Evolutionary conservation across 1,139 yeast species (phyloP).

Genomic region (Scheffersomyces quercinus): DNA sequence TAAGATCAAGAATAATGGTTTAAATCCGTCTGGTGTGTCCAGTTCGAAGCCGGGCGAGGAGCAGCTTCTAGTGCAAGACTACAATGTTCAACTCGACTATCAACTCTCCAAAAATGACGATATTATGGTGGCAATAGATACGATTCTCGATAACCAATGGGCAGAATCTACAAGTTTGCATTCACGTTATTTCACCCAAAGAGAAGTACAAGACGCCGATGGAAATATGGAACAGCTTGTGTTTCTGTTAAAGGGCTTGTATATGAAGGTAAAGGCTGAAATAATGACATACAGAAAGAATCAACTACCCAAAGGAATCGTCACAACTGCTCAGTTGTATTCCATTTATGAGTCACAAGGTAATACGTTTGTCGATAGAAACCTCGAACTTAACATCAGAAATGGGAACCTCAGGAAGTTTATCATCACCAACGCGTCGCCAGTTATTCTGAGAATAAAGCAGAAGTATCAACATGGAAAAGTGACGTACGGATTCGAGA

Average conservation of each 20-base stretch:
- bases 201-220: slow-evolving; percentile 6
- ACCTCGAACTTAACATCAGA: slow-evolving; percentile 35
- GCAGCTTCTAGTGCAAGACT: slow-evolving; percentile 27
- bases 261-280: slow-evolving; percentile 38
- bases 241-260: slow-evolving; percentile 35
- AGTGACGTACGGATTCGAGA: slow-evolving; percentile 47
- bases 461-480: slow-evolving; percentile 34
- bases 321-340: slow-evolving; percentile 42
- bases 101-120: slow-evolving; percentile 35
- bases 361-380: slow-evolving; percentile 46
- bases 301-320: slow-evolving; percentile 34
- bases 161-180: slow-evolving; percentile 32
- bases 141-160: slow-evolving; percentile 41
- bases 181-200: slow-evolving; percentile 19
- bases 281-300: slow-evolving; percentile 34
- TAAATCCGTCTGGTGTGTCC: slow-evolving; percentile 8
- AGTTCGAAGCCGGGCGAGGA: slow-evolving; percentile 3
- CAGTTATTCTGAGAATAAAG: slow-evolving; percentile 42
- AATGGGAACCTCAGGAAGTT: slow-evolving; percentile 38
- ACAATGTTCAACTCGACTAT: slow-evolving; percentile 41
- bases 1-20: slow-evolving; percentile 5
- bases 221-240: slow-evolving; percentile 29
- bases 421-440: slow-evolving; percentile 46
- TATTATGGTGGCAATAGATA: slow-evolving; percentile 34
- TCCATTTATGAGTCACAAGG: slow-evolving; percentile 43